phyloP scores from a whole-genome alignment of 306 rosid genomes.

The Echinosophora koreensis region DNA sequence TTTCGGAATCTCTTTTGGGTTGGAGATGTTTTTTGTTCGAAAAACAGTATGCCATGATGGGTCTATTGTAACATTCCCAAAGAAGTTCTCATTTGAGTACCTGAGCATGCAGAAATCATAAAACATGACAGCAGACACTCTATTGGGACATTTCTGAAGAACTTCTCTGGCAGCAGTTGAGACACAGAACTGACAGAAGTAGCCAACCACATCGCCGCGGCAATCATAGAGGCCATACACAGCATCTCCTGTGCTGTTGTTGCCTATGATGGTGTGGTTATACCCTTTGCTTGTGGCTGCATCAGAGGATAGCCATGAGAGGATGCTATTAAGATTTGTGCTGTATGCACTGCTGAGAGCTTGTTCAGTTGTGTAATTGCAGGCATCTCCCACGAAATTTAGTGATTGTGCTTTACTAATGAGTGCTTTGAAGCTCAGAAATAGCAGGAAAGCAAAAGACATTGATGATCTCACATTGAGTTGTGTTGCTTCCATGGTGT shows the following conservation, averaged over 20 bases:
- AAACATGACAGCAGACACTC: constrained; percentile 31
- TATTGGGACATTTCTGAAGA: constrained; percentile 11
- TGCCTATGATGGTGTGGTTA: background rate
- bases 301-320: constrained; percentile 20
- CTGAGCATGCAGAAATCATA: constrained; percentile 35
- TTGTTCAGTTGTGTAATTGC: constrained; percentile 13
- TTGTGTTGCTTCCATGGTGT: background rate
- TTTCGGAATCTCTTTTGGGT: background rate
- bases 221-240: constrained; percentile 39
- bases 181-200: constrained; percentile 46
- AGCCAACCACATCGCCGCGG: background rate
- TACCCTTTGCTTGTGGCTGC: constrained; percentile 9
- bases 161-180: constrained; percentile 2
- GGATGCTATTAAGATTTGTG: constrained; percentile 6
- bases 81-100: background rate
- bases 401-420: constrained; percentile 12
- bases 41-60: background rate
- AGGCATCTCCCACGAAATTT: background rate
- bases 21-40: background rate
- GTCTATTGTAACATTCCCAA: background rate
- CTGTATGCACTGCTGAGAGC: background rate
- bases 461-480: background rate
- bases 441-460: background rate
- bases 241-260: background rate
- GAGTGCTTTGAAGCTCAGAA: background rate